Percentiles rank a stretch among this genome's conserved stretches.
Conservation (phyloP, 2,329 filamentous ascomycete genomes). For the Aspergillus terreus region DNA sequence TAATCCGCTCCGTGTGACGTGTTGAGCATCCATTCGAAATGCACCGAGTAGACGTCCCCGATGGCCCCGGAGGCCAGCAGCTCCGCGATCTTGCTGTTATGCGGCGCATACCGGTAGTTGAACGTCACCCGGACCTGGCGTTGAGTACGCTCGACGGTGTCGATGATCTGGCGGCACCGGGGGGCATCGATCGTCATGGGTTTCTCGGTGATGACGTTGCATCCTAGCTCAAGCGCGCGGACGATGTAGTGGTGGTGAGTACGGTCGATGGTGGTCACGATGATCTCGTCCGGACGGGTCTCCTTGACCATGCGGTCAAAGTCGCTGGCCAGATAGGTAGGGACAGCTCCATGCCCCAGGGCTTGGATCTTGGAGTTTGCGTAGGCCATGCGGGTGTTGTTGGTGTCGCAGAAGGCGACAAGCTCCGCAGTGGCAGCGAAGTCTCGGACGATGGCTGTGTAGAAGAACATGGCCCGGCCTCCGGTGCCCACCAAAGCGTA, state of each 20-base stretch:
- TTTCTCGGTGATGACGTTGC: constrained; percentile 61
- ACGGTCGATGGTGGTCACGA: constrained; percentile 61
- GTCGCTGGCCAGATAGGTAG: constrained; percentile 52
- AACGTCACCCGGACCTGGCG: constrained; percentile 56
- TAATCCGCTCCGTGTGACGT: constrained; percentile 61
- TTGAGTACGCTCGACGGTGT: constrained; percentile 50
- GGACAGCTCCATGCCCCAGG: constrained; percentile 48
- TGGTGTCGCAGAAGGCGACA: constrained; percentile 58
- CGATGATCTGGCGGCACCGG: constrained; percentile 53
- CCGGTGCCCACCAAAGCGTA: constrained; percentile 50
- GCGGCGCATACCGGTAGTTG: constrained; percentile 64
- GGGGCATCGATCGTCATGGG: constrained; percentile 61
- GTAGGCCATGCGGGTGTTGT: constrained; percentile 57
- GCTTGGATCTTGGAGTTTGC: constrained; percentile 41
- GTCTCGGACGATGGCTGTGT: constrained; percentile 54
- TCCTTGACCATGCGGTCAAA: constrained; percentile 57
- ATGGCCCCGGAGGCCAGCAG: constrained; percentile 54
- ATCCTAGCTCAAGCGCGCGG: constrained; percentile 56
- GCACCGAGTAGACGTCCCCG: constrained; percentile 54
- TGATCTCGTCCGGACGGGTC: constrained; percentile 57
- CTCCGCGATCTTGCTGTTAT: constrained; percentile 59
- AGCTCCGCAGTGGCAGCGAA: constrained; percentile 50
- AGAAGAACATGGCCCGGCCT: constrained; percentile 59
- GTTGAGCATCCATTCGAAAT: constrained; percentile 64
- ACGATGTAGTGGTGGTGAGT: constrained; percentile 61